Evolutionary conservation across 441 rosid genomes (phyloP).

Genomic region (Cnidoscolus chayamansa): DNA sequence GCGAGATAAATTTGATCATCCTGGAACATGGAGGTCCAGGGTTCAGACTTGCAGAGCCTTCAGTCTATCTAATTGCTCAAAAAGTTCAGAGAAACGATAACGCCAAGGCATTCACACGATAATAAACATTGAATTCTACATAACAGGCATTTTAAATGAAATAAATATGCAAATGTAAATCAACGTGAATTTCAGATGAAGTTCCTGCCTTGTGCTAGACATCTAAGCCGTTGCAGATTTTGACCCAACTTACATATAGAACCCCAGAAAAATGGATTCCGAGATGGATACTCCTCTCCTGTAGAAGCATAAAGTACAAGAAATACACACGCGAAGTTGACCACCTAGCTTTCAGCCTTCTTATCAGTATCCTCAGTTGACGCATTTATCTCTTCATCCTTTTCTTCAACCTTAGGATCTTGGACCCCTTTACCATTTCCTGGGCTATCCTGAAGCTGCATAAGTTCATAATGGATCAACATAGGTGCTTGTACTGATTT

Average conservation of each 20-base stretch:
- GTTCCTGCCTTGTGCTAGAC: constrained; percentile 12
- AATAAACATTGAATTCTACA: constrained; percentile 6
- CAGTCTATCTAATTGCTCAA: not conserved
- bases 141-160: not conserved
- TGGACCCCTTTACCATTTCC: constrained; percentile 38
- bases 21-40: not conserved
- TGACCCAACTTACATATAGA: too few species aligned
- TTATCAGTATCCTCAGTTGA: constrained; percentile 16
- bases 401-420: constrained; percentile 23
- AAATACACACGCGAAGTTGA: constrained; percentile 2
- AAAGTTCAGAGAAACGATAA: not conserved
- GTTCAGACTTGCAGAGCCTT: not conserved
- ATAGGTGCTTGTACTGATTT: constrained; percentile 2
- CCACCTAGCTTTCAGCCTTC: constrained; percentile 30
- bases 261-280: not conserved
- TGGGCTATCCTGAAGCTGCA: constrained; percentile 58
- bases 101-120: not conserved
- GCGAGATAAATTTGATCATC: too few species aligned
- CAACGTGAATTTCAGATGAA: constrained; percentile 4
- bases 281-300: not conserved
- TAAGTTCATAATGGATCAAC: constrained; percentile 17
- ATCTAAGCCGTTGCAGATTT: constrained; percentile 2
- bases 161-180: not conserved
- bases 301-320: constrained; percentile 1
- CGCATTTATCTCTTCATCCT: constrained; percentile 36